Percentiles rank a stretch among this genome's conserved stretches.
Evolutionary conservation across 371 early-diverging fungal genomes (phyloP).

Genomic region (Lichtheimia hyalospora): DNA sequence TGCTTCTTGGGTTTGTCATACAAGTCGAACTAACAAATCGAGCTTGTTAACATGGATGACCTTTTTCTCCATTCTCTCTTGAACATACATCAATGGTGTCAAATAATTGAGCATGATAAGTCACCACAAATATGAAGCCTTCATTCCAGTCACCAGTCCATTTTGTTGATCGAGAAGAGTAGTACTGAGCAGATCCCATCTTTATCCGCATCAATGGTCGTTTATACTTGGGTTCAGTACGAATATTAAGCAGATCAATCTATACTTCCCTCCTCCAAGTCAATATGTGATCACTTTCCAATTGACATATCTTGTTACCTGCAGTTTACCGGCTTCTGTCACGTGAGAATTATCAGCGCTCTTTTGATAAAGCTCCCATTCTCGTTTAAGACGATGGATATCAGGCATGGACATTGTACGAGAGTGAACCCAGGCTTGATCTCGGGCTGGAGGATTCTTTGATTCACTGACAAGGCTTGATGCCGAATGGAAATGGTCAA

Average conservation of each 20-base stretch:
- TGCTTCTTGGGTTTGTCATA: slow-evolving; percentile 41
- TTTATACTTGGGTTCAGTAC: slow-evolving; percentile 31
- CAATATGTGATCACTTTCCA: neutral
- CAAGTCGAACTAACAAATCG: slow-evolving; percentile 18
- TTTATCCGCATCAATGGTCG: slow-evolving; percentile 43
- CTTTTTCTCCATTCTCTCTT: neutral
- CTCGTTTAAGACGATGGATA: slow-evolving; percentile 26
- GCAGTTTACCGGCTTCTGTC: slow-evolving; percentile 22
- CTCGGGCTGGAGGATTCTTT: slow-evolving; percentile 9
- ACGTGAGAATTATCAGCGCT: slow-evolving; percentile 10
- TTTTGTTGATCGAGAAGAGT: slow-evolving; percentile 31
- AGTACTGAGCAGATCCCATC: slow-evolving; percentile 48
- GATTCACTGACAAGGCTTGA: too few species aligned
- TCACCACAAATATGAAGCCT: slow-evolving; percentile 42
- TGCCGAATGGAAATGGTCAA: too few species aligned
- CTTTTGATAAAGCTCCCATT: slow-evolving; percentile 36
- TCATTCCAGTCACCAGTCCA: slow-evolving; percentile 49
- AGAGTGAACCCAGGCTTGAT: slow-evolving; percentile 11
- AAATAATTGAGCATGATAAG: slow-evolving; percentile 45
- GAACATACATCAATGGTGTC: slow-evolving; percentile 44
- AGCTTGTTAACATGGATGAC: neutral
- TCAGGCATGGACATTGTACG: slow-evolving; percentile 38
- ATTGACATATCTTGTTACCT: slow-evolving; percentile 15
- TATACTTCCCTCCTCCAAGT: slow-evolving; percentile 5
- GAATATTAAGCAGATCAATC: slow-evolving; percentile 49